These are phyloP conservation scores for Botryotinia convoluta DNA, from an alignment of 2,329 filamentous ascomycete genomes.

Conservation along the genomic window DNA sequence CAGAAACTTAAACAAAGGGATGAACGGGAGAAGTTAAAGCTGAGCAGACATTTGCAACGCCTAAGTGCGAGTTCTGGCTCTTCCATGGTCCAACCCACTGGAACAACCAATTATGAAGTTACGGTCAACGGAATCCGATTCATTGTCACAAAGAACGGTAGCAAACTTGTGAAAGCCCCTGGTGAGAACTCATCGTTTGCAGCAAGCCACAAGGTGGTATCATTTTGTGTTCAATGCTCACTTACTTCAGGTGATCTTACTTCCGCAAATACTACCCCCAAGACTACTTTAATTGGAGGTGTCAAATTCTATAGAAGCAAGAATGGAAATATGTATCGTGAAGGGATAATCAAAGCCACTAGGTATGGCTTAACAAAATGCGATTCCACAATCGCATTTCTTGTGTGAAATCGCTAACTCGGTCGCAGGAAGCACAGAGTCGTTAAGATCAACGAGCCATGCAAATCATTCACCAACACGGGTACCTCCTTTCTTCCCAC, in stretches of 20 bases:
- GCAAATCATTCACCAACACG: constrained; percentile 68
- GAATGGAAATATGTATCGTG: constrained; percentile 79
- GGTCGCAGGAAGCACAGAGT: constrained; percentile 41
- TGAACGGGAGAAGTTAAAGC: constrained; percentile 57
- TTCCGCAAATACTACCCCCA: constrained; percentile 67
- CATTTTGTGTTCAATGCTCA: constrained; percentile 34
- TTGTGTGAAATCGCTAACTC: constrained; percentile 37
- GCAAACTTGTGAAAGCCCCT: constrained; percentile 73
- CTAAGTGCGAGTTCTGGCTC: constrained; percentile 32
- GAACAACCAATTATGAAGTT: constrained; percentile 56
- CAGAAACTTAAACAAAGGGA: constrained; percentile 55
- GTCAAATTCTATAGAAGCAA: constrained; percentile 84
- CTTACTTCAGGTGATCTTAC: constrained; percentile 54
- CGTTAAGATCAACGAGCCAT: constrained; percentile 67
- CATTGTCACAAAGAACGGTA: constrained; percentile 70
- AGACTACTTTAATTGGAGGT: constrained; percentile 67
- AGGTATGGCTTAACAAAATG: constrained; percentile 55
- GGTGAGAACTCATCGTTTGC: constrained; percentile 49
- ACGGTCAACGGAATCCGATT: constrained; percentile 71
- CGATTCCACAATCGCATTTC: constrained; percentile 14
- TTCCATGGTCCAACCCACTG: constrained; percentile 16
- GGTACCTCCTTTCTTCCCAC: constrained; percentile 50
- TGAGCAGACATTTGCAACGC: constrained; percentile 48
- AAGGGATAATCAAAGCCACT: constrained; percentile 71
- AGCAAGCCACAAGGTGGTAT: constrained; percentile 21